Conservation (phyloP, 768 basidiomycete genomes). For the Boletus tylopilopsis region DNA sequence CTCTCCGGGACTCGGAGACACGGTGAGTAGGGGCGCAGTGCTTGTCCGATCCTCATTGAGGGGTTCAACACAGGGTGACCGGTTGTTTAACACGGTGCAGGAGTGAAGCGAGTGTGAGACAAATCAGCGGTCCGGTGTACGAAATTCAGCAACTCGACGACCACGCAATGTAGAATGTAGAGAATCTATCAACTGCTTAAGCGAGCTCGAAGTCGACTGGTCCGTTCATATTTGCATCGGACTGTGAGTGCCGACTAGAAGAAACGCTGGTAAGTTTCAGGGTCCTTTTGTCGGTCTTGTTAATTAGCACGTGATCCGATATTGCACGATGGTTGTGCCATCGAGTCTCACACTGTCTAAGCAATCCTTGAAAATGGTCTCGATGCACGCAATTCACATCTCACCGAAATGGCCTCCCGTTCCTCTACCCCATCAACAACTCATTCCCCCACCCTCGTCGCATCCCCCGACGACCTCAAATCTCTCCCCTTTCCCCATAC, state of each 20-base stretch:
- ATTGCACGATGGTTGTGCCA: slow-evolving; percentile 30
- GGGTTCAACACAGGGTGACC: slow-evolving; percentile 60
- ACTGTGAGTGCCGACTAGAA: too few species aligned
- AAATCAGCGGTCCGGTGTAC: too few species aligned
- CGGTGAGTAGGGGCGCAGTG: slow-evolving; percentile 47
- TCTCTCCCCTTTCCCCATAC: slow-evolving; percentile 5
- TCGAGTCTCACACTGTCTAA: slow-evolving; percentile 22
- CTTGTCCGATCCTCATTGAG: neutral
- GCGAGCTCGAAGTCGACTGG: too few species aligned
- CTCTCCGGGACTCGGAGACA: slow-evolving; percentile 87
- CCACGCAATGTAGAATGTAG: neutral
- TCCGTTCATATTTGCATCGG: too few species aligned
- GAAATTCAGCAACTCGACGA: neutral
- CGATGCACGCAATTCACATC: neutral
- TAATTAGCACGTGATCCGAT: slow-evolving; percentile 26
- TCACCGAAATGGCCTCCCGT: slow-evolving; percentile 1
- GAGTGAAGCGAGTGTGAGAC: slow-evolving; percentile 17
- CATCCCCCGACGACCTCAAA: slow-evolving; percentile 31
- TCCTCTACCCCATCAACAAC: neutral
- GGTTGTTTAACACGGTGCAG: slow-evolving; percentile 73
- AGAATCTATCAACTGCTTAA: too few species aligned
- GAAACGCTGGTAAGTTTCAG: too few species aligned
- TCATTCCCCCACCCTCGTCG: slow-evolving; percentile 35
- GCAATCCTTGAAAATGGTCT: slow-evolving; percentile 2
- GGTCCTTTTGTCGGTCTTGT: neutral